Conservation (phyloP, 2,329 filamentous ascomycete genomes). For the Mycosphaerella arachidis region DNA sequence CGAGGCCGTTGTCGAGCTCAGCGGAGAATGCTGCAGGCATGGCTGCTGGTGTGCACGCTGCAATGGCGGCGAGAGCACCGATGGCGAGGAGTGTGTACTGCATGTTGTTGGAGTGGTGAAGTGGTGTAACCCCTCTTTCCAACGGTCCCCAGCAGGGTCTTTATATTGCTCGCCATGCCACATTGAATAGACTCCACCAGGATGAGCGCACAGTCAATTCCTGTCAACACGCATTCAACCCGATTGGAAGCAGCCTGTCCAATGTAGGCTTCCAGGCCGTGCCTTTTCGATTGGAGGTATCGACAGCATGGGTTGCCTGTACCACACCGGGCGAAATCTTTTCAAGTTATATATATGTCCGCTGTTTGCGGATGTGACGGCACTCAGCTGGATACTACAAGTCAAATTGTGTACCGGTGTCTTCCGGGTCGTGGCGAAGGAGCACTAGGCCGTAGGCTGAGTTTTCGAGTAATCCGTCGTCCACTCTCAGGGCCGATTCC, state of each 20-base stretch:
- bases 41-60: slow-evolving; percentile 13
- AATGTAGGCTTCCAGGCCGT: slow-evolving; percentile 3
- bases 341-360: background rate
- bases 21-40: slow-evolving; percentile 15
- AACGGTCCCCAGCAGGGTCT: no score
- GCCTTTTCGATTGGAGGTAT: slow-evolving; percentile 9
- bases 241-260: slow-evolving; percentile 16
- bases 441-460: background rate
- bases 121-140: background rate
- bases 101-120: slow-evolving; percentile 9
- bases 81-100: slow-evolving; percentile 18
- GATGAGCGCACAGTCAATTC: background rate
- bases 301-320: slow-evolving; percentile 16
- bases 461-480: background rate
- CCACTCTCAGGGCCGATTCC: background rate
- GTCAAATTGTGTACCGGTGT: background rate
- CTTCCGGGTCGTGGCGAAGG: background rate
- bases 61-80: slow-evolving; percentile 15
- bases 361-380: background rate
- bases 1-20: slow-evolving; percentile 1
- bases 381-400: background rate
- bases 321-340: background rate
- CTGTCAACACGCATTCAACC: background rate
- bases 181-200: background rate
- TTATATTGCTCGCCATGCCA: background rate